Evolutionary conservation across 306 rosid genomes (phyloP).

Genomic region (Morella rubra): DNA sequence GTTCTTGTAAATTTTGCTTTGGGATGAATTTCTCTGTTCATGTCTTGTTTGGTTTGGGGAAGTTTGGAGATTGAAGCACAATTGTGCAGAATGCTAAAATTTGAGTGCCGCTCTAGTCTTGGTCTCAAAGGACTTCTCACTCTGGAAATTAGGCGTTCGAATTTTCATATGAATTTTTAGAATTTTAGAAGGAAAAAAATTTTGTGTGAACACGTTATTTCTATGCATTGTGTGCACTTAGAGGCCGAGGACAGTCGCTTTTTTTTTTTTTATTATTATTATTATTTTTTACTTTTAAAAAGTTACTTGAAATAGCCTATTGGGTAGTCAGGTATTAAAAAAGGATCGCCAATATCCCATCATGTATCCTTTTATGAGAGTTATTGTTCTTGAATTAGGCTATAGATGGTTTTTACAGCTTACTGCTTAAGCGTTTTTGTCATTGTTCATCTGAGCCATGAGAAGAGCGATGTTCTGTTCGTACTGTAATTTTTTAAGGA

Average conservation of each 20-base stretch:
- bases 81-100: not conserved
- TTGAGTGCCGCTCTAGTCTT: not conserved
- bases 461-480: not conserved
- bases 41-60: not conserved
- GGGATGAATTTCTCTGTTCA: not conserved
- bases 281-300: no score
- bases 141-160: not conserved
- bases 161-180: not conserved
- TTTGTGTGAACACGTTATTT: not conserved
- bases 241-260: not conserved
- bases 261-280: no score
- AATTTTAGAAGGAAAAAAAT: not conserved
- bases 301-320: not conserved
- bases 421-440: no score
- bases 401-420: no score
- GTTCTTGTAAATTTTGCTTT: not conserved
- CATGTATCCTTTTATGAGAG: no score
- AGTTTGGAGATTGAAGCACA: not conserved
- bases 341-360: not conserved
- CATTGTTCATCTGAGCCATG: not conserved
- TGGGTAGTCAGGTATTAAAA: not conserved
- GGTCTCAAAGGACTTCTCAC: not conserved
- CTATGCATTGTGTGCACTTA: not conserved
- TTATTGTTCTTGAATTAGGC: no score
- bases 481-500: not conserved